phyloP scores from a whole-genome alignment of 306 rosid genomes.

The Sechiopsis laciniata region DNA sequence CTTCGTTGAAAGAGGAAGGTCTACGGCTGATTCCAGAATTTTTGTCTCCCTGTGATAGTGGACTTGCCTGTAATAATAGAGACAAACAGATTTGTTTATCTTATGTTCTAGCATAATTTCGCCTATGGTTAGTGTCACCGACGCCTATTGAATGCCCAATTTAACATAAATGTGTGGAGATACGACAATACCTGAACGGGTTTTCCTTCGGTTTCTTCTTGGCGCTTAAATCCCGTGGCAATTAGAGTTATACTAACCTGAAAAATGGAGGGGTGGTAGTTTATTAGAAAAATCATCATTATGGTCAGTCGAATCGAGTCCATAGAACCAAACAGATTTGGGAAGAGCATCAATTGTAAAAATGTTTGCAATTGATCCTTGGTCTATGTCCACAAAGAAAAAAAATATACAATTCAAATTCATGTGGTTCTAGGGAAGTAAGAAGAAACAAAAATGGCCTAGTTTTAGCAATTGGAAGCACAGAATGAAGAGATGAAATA shows the following conservation, averaged over 20 bases:
- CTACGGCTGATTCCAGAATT: conserved; percentile 47
- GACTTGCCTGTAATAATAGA: conserved; percentile 48
- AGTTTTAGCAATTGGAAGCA: not conserved
- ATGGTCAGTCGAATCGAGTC: conserved; percentile 4
- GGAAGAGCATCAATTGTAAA: not conserved
- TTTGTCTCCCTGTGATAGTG: conserved; percentile 50
- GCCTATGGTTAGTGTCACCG: not conserved
- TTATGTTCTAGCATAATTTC: not conserved
- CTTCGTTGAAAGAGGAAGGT: conserved; percentile 53
- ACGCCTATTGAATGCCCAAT: not conserved
- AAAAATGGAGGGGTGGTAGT: not conserved
- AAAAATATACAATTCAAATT: not conserved
- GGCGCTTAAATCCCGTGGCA: conserved; percentile 99
- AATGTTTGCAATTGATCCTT: not conserved
- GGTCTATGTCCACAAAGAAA: not conserved
- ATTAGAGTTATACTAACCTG: conserved; percentile 95
- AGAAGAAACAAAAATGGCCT: not conserved
- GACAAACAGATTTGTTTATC: not conserved
- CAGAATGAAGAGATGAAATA: not conserved
- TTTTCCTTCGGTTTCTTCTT: conserved; percentile 84
- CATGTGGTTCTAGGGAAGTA: not conserved
- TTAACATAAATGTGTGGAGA: not conserved
- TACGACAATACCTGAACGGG: conserved; percentile 50
- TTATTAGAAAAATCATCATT: not conserved
- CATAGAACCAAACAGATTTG: not conserved